Evolutionary conservation across 1,284 basidiomycete species (phyloP).

Genomic region (Wolfiporia cocos): DNA sequence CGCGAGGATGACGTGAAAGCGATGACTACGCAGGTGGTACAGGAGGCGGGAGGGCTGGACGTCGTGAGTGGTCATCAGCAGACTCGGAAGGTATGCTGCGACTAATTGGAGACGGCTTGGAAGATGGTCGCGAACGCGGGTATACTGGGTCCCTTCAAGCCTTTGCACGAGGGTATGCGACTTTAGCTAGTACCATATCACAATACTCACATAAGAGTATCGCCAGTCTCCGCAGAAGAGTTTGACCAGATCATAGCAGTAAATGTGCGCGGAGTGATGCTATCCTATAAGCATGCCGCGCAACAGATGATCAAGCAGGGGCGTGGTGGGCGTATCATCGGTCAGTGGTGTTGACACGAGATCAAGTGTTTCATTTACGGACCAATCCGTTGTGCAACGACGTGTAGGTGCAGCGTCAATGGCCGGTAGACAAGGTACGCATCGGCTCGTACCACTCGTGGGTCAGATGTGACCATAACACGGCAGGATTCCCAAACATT

Average conservation of each 20-base stretch:
- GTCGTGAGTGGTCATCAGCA: conserved; percentile 1
- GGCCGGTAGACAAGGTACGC: conserved; percentile 20
- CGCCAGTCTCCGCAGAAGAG: conserved; percentile 15
- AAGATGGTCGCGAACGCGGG: conserved; percentile 28
- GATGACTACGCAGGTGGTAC: conserved; percentile 22
- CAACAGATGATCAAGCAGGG: conserved; percentile 28
- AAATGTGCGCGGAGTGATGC: conserved; percentile 27
- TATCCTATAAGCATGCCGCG: conserved; percentile 29
- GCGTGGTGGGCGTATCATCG: conserved; percentile 27
- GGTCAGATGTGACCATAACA: not conserved
- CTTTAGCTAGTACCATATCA: not conserved
- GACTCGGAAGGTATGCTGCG: not conserved
- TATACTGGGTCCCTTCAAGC: conserved; percentile 10
- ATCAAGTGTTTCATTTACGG: too few species aligned
- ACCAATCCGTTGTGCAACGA: too few species aligned
- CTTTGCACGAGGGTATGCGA: too few species aligned
- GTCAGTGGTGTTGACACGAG: conserved; percentile 3
- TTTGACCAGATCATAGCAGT: conserved; percentile 21
- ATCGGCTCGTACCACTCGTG: too few species aligned
- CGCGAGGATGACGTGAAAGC: conserved; percentile 28
- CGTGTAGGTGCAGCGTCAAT: conserved; percentile 20
- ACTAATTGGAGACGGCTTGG: not conserved
- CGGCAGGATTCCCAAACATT: too few species aligned
- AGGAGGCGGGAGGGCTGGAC: conserved; percentile 7
- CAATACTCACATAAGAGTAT: not conserved